phyloP scores from a whole-genome alignment of 2,329 filamentous ascomycete species.

The Phyllosticta ampelicida region DNA sequence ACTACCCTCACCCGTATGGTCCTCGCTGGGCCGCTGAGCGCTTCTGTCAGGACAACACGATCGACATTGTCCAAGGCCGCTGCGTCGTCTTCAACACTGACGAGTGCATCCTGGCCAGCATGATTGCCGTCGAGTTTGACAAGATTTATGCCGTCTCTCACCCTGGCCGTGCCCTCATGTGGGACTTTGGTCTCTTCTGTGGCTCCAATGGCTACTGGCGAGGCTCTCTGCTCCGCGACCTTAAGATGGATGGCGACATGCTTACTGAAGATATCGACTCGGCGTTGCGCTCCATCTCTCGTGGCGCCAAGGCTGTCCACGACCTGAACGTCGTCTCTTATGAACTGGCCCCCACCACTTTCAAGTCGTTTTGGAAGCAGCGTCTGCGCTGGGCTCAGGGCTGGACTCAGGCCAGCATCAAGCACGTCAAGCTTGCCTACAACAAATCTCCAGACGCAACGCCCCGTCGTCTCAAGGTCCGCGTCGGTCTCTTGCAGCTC shows the following conservation, averaged over 20 bases:
- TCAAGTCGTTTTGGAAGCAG: constrained; percentile 39
- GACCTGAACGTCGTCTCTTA: constrained; percentile 40
- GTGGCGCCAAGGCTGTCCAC: constrained; percentile 35
- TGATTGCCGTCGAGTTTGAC: constrained; percentile 42
- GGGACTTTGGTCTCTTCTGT: constrained; percentile 39
- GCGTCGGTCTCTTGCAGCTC: constrained; percentile 36
- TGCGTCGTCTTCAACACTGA: constrained; percentile 40
- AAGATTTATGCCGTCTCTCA: constrained; percentile 43
- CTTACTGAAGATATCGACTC: constrained; percentile 42
- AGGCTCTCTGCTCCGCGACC: constrained; percentile 32
- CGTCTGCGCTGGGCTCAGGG: constrained; percentile 41
- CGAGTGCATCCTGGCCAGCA: constrained; percentile 33
- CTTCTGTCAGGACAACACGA: constrained; percentile 31
- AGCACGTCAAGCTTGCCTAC: constrained; percentile 34
- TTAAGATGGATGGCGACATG: constrained; percentile 42
- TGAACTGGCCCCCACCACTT: constrained; percentile 37
- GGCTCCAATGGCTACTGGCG: constrained; percentile 42
- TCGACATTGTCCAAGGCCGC: constrained; percentile 40
- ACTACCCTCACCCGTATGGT: constrained; percentile 40
- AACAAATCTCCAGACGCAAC: constrained; percentile 19
- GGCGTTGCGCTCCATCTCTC: constrained; percentile 35
- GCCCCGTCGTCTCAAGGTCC: constrained; percentile 24
- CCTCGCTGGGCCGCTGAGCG: constrained; percentile 39
- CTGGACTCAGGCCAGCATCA: constrained; percentile 39
- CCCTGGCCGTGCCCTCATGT: constrained; percentile 37